A percentile compares a stretch with the other conserved stretches of the same genome.
These are phyloP conservation scores for Calophaca sinica DNA, from an alignment of 306 rosid genomes.

Conservation along the genomic window DNA sequence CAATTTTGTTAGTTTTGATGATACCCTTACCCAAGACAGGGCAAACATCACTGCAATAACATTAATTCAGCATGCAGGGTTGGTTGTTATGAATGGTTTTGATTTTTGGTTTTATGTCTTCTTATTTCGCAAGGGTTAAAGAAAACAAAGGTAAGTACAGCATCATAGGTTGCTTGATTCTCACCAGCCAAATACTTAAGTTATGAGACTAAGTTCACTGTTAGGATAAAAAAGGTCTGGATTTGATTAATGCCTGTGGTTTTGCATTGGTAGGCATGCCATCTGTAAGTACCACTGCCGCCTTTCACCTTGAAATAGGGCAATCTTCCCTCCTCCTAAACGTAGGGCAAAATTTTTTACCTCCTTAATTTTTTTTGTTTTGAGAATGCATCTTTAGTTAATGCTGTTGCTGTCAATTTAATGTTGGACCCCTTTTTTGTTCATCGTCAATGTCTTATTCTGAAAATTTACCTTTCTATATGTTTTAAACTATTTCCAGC, in stretches of 20 bases:
- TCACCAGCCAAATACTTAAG: slow-evolving; percentile 16
- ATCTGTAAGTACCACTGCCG: slow-evolving; percentile 8
- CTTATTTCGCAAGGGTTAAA: slow-evolving; percentile 6
- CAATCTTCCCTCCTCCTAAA: not conserved
- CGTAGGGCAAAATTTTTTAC: not conserved
- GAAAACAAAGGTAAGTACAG: slow-evolving; percentile 10
- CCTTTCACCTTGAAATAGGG: slow-evolving; percentile 9
- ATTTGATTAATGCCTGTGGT: slow-evolving; percentile 1
- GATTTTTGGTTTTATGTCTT: not conserved
- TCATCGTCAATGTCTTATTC: not conserved
- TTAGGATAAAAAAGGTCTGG: slow-evolving; percentile 12
- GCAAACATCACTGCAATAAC: slow-evolving; percentile 5
- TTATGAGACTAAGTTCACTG: not conserved
- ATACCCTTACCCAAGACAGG: not conserved
- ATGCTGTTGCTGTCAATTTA: not conserved
- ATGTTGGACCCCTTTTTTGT: slow-evolving; percentile 22
- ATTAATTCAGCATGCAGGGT: not conserved
- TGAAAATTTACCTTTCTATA: slow-evolving; percentile 24
- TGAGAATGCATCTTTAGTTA: slow-evolving; percentile 15
- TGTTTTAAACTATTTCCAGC: slow-evolving; percentile 21
- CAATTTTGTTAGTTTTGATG: slow-evolving; percentile 27
- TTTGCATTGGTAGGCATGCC: not conserved
- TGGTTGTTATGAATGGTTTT: slow-evolving; percentile 27
- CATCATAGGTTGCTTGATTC: slow-evolving; percentile 6
- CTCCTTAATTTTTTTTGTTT: slow-evolving; percentile 38